Conservation (phyloP, 441 rosid genomes). For the Erodium texanum region DNA sequence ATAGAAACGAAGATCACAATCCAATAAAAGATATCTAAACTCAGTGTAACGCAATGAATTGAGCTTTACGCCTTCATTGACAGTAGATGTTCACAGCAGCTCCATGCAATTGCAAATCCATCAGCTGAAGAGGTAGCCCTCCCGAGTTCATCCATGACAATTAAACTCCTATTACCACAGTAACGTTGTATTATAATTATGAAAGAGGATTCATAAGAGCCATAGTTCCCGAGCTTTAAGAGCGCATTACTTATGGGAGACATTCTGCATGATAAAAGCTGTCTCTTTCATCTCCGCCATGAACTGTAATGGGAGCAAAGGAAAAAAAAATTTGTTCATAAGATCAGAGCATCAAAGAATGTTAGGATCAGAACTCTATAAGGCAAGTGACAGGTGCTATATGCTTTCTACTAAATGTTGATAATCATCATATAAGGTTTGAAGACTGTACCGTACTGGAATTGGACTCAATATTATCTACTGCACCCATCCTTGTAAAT, state of each 20-base stretch:
- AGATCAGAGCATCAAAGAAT: too few relatives aligned
- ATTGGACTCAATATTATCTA: constrained; percentile 85
- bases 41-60: background rate
- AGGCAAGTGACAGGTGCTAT: too few relatives aligned
- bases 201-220: constrained; percentile 3
- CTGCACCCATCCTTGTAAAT: constrained; percentile 93
- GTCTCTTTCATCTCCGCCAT: constrained; percentile 99
- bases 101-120: constrained; percentile 92
- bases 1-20: background rate
- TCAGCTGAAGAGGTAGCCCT: constrained; percentile 97
- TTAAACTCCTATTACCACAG: constrained; percentile 55
- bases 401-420: too few relatives aligned
- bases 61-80: constrained; percentile 65
- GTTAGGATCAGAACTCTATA: too few relatives aligned
- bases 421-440: constrained; percentile 1
- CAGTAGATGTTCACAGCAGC: constrained; percentile 86
- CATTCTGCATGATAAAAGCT: constrained; percentile 92
- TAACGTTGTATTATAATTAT: background rate
- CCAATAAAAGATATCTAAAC: background rate
- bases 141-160: constrained; percentile 95
- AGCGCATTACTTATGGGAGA: constrained; percentile 51
- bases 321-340: background rate
- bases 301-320: constrained; percentile 40
- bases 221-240: constrained; percentile 10
- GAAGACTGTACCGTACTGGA: constrained; percentile 72